A percentile compares a stretch with the other conserved stretches of the same genome.
Evolutionary conservation across 495 filamentous ascomycete genomes (phyloP).

Genomic region (Podospora pseudocomata): DNA sequence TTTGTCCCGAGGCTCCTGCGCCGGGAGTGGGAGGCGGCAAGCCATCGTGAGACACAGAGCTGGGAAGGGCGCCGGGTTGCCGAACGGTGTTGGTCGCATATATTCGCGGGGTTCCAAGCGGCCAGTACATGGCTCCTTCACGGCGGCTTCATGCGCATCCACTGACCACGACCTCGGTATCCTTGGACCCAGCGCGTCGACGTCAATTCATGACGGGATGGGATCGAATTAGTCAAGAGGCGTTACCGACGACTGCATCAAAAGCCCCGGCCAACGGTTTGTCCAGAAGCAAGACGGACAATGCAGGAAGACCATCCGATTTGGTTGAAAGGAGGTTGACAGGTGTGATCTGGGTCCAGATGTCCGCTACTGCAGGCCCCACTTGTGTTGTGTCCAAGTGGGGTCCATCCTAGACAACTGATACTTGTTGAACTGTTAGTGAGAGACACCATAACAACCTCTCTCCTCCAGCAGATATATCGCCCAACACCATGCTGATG

Average conservation of each 20-base stretch:
- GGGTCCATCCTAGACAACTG: too few relatives aligned
- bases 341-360: too few relatives aligned
- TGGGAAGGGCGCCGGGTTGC: constrained; percentile 40
- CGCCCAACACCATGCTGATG: too few relatives aligned
- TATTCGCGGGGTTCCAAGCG: constrained; percentile 82
- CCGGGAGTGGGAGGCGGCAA: constrained; percentile 29
- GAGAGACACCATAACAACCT: too few relatives aligned
- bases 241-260: background rate
- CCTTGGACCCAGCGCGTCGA: background rate
- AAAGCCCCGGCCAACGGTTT: background rate
- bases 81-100: constrained; percentile 67
- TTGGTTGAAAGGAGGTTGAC: background rate
- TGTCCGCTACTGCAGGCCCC: too few relatives aligned
- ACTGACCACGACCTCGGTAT: constrained; percentile 22
- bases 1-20: constrained; percentile 18
- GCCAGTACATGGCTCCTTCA: constrained; percentile 84
- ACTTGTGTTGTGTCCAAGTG: too few relatives aligned
- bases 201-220: constrained; percentile 31
- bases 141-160: constrained; percentile 31
- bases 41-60: constrained; percentile 43
- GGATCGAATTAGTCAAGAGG: background rate
- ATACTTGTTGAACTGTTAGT: too few relatives aligned
- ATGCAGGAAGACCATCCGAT: background rate
- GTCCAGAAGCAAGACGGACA: background rate
- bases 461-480: too few relatives aligned